Percentiles rank a stretch among this genome's conserved stretches.
phyloP scores from a whole-genome alignment of 768 basidiomycete species.

The Lactarius deliciosus region DNA sequence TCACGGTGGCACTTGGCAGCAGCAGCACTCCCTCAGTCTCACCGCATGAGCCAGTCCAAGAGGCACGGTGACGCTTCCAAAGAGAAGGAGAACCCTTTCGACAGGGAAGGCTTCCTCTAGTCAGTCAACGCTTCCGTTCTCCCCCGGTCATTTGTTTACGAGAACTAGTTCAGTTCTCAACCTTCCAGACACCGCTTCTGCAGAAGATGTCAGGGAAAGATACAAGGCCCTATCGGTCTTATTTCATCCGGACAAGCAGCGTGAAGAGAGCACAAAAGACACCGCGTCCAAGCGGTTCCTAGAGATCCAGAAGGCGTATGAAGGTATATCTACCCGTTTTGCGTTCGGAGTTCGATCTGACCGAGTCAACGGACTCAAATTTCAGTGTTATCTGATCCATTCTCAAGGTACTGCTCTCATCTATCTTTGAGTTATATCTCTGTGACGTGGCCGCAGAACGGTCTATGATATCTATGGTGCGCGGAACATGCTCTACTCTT shows the following conservation, averaged over 20 bases:
- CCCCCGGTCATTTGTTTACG: constrained; percentile 4
- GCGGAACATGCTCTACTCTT: not conserved
- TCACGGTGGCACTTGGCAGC: constrained; percentile 1
- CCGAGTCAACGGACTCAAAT: constrained; percentile 10
- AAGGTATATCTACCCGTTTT: constrained; percentile 47
- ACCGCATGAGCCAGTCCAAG: constrained; percentile 24
- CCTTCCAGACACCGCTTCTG: constrained; percentile 59
- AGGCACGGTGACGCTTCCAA: constrained; percentile 13
- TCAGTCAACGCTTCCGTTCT: constrained; percentile 13
- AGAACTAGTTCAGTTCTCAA: constrained; percentile 63
- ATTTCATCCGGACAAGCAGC: constrained; percentile 86
- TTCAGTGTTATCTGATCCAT: constrained; percentile 31
- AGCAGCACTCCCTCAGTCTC: not conserved
- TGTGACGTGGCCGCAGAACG: constrained; percentile 23
- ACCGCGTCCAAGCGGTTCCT: constrained; percentile 68
- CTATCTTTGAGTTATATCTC: constrained; percentile 30
- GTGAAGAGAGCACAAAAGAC: constrained; percentile 51
- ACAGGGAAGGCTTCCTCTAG: constrained; percentile 29
- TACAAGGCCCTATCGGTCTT: constrained; percentile 70
- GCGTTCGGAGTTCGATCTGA: constrained; percentile 1
- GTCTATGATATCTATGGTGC: constrained; percentile 31
- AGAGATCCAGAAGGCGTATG: constrained; percentile 80
- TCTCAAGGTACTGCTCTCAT: constrained; percentile 21
- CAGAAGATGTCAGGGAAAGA: constrained; percentile 70
- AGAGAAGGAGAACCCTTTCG: constrained; percentile 20